A percentile compares a stretch with the other conserved stretches of the same genome.
Conservation (phyloP, 78 protist species). For the slime mould (Dictyostelium discoideum) region DNA sequence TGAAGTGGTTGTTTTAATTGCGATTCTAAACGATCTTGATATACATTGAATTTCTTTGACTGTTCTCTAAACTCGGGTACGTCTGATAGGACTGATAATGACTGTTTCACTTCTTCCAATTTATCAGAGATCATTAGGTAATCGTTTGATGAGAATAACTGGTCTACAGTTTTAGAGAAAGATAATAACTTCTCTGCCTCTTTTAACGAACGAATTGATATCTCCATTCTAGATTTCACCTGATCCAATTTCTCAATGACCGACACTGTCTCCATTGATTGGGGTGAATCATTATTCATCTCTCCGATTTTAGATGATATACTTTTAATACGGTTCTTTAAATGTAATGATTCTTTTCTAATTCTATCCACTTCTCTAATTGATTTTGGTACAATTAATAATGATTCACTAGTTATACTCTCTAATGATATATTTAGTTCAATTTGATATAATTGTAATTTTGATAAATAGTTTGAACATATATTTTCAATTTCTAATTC, state of each 20-base stretch:
- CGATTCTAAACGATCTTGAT: slow-evolving; percentile 42
- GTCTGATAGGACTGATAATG: slow-evolving; percentile 10
- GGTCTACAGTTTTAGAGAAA: slow-evolving; percentile 26
- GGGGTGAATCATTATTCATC: not conserved
- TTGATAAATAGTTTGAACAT: slow-evolving; percentile 28
- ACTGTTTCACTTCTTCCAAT: slow-evolving; percentile 37
- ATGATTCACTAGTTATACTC: slow-evolving; percentile 27
- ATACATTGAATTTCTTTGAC: slow-evolving; percentile 4
- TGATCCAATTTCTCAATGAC: slow-evolving; percentile 8
- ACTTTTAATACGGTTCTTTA: slow-evolving; percentile 15
- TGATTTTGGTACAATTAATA: slow-evolving; percentile 63
- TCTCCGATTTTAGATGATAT: not conserved
- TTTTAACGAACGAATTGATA: slow-evolving; percentile 18
- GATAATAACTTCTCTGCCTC: slow-evolving; percentile 61
- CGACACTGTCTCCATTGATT: slow-evolving; percentile 2
- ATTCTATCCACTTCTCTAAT: slow-evolving; percentile 64
- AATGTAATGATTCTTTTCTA: slow-evolving; percentile 28
- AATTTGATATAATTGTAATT: slow-evolving; percentile 48
- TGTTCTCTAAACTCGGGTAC: slow-evolving; percentile 77
- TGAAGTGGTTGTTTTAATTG: not conserved
- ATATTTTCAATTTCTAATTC: slow-evolving; percentile 8
- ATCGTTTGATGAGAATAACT: slow-evolving; percentile 30
- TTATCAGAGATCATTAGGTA: slow-evolving; percentile 35
- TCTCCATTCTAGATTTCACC: slow-evolving; percentile 37
- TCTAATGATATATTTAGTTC: slow-evolving; percentile 62